Conservation (phyloP, 2,329 filamentous ascomycete species). For the Botrytis byssoidea region DNA sequence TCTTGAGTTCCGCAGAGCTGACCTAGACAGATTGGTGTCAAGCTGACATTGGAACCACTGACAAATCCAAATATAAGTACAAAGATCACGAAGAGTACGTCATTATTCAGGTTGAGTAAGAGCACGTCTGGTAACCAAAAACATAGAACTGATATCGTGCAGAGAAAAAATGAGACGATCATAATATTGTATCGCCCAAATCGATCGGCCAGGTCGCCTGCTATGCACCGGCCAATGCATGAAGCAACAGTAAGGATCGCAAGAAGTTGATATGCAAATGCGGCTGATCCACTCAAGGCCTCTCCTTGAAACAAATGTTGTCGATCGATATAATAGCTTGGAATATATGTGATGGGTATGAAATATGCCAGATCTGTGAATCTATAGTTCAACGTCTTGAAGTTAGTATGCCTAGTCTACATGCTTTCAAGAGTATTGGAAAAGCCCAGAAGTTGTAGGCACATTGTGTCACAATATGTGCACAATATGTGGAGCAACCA, state of each 20-base stretch:
- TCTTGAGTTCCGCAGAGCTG: slow-evolving; percentile 77
- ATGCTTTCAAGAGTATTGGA: background rate
- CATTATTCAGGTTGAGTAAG: background rate
- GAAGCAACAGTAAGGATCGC: slow-evolving; percentile 84
- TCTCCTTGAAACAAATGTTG: background rate
- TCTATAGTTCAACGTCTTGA: slow-evolving; percentile 17
- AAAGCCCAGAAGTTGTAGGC: background rate
- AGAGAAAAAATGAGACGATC: slow-evolving; percentile 60
- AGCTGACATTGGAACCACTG: slow-evolving; percentile 74
- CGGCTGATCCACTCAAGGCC: background rate
- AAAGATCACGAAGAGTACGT: slow-evolving; percentile 60
- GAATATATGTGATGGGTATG: slow-evolving; percentile 77
- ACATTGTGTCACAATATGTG: background rate
- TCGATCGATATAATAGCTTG: slow-evolving; percentile 36
- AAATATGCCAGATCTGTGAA: slow-evolving; percentile 74
- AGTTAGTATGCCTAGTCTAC: background rate
- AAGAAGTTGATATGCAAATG: slow-evolving; percentile 73
- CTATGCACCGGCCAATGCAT: slow-evolving; percentile 75
- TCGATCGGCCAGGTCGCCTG: slow-evolving; percentile 75
- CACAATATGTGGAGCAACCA: background rate
- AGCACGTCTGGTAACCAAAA: slow-evolving; percentile 69
- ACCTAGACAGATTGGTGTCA: slow-evolving; percentile 82
- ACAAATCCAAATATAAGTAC: slow-evolving; percentile 77
- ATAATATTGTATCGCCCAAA: slow-evolving; percentile 85
- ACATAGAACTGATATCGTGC: slow-evolving; percentile 52